A percentile compares a stretch with the other conserved stretches of the same genome.
Evolutionary conservation across 768 basidiomycete genomes (phyloP).

Genomic region (Leccinum imitatum): DNA sequence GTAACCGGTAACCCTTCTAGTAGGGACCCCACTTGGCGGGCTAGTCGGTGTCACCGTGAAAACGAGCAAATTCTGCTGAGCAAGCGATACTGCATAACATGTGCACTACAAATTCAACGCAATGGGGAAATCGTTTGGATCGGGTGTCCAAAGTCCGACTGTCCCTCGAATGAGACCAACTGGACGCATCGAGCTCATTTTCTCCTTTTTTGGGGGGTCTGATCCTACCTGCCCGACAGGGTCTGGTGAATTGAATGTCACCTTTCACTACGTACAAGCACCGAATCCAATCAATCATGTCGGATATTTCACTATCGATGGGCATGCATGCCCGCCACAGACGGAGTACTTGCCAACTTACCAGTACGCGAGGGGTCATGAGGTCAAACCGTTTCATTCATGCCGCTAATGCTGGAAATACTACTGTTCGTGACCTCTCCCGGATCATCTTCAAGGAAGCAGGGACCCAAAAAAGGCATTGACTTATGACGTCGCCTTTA

Average conservation of each 20-base stretch:
- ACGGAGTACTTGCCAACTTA: constrained; percentile 1
- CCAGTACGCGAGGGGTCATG: background rate
- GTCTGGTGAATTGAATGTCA: background rate
- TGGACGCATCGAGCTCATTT: background rate
- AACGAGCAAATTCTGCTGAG: background rate
- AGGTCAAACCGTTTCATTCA: background rate
- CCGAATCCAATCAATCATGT: constrained; percentile 1
- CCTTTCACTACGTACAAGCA: background rate
- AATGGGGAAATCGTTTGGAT: background rate
- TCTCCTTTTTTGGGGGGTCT: background rate
- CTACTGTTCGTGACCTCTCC: background rate
- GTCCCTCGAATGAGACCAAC: background rate
- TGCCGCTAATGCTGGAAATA: background rate
- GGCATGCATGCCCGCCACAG: background rate
- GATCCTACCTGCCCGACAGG: background rate
- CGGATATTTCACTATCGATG: constrained; percentile 2
- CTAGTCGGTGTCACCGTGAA: background rate
- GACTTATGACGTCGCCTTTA: background rate
- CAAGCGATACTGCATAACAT: background rate
- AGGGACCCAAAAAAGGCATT: background rate
- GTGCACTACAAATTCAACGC: background rate
- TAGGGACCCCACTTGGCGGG: background rate
- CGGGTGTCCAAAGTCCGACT: background rate
- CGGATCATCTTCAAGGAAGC: background rate
- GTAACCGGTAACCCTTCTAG: background rate